Percentiles rank a stretch among this genome's conserved stretches.
phyloP scores from a whole-genome alignment of 2,329 filamentous ascomycete genomes.

The Fusarium sp. region DNA sequence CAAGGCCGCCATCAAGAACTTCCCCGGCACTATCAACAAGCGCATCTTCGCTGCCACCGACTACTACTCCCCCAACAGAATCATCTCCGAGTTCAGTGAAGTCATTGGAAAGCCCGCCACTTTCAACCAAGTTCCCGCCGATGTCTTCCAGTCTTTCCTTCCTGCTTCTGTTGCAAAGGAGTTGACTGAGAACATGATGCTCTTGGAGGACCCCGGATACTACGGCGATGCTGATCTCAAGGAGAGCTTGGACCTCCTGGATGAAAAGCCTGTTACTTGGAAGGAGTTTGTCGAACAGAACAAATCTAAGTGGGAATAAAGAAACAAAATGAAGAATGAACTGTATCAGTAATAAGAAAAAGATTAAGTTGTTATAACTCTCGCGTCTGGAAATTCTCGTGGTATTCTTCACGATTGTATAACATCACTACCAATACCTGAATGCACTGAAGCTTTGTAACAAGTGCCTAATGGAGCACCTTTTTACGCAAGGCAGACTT shows the following conservation, averaged over 20 bases:
- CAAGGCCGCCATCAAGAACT: slow-evolving; percentile 50
- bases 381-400: no score
- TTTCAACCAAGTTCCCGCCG: slow-evolving; percentile 48
- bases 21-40: slow-evolving; percentile 45
- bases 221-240: slow-evolving; percentile 52
- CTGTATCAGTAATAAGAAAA: no score
- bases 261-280: slow-evolving; percentile 54
- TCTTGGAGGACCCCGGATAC: slow-evolving; percentile 57
- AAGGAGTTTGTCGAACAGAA: slow-evolving; percentile 52
- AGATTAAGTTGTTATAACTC: no score
- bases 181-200: slow-evolving; percentile 56
- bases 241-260: slow-evolving; percentile 49
- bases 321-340: rapidly evolving
- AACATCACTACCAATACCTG: no score
- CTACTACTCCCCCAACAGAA: slow-evolving; percentile 51
- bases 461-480: no score
- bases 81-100: slow-evolving; percentile 51
- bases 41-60: slow-evolving; percentile 52
- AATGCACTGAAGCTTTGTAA: no score
- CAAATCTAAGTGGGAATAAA: slow-evolving; percentile 46
- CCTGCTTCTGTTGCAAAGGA: slow-evolving; percentile 48
- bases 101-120: slow-evolving; percentile 50
- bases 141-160: slow-evolving; percentile 53
- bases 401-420: no score
- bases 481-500: background rate